phyloP scores from a whole-genome alignment of 305 asterid genomes.

The Rubia peregrina region DNA sequence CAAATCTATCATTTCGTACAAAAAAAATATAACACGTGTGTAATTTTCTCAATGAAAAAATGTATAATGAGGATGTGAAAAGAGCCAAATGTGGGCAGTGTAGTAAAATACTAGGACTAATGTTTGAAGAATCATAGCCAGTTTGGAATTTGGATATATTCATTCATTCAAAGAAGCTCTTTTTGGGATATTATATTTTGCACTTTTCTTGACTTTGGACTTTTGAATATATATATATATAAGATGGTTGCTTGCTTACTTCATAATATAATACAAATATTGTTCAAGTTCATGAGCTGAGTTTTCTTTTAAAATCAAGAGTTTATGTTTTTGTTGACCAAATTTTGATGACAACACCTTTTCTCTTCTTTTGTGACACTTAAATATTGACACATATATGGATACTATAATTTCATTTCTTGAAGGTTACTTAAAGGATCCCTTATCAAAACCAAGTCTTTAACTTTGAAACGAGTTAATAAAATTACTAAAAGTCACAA shows the following conservation, averaged over 20 bases:
- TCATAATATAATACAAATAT: not conserved
- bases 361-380: not conserved
- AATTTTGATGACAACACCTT: not conserved
- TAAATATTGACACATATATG: not conserved
- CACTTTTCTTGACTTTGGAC: not conserved
- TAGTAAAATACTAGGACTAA: too few relatives aligned
- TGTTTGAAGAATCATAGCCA: not conserved
- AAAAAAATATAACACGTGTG: too few relatives aligned
- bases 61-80: too few relatives aligned
- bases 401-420: not conserved
- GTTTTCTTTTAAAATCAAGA: not conserved
- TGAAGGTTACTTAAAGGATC: not conserved
- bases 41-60: too few relatives aligned
- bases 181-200: not conserved
- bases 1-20: too few relatives aligned
- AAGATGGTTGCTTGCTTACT: not conserved
- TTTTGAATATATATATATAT: not conserved
- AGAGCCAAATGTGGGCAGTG: not conserved
- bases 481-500: too few relatives aligned
- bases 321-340: not conserved
- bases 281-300: not conserved
- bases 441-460: too few relatives aligned
- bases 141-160: not conserved
- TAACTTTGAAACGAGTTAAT: too few relatives aligned
- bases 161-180: not conserved